Conservation (phyloP, 2,329 filamentous ascomycete genomes). For the Epichloe bromicola region DNA sequence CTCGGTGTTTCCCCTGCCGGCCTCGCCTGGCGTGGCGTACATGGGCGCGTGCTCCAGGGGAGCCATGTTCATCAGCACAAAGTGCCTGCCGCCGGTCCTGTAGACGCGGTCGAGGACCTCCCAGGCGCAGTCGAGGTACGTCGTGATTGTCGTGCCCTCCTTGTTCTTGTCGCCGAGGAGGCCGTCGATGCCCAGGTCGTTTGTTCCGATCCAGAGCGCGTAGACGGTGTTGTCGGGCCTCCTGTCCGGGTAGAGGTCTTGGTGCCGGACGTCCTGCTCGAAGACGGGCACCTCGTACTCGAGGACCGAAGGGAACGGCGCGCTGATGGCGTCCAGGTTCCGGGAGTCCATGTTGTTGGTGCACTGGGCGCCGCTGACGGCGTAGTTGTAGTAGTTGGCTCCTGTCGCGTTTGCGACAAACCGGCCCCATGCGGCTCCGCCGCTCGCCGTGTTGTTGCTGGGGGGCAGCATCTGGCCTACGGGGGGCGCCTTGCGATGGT, state of each 20-base stretch:
- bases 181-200: conserved; percentile 55
- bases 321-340: conserved; percentile 32
- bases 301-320: conserved; percentile 46
- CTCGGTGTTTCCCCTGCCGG: conserved; percentile 10
- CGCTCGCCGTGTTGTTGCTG: conserved; percentile 43
- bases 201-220: conserved; percentile 69
- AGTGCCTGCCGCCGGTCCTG: conserved; percentile 51
- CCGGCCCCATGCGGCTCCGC: conserved; percentile 57
- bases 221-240: conserved; percentile 53
- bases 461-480: conserved; percentile 36
- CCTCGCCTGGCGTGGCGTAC: conserved; percentile 31
- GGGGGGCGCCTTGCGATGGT: conserved; percentile 52
- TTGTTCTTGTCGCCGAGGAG: conserved; percentile 55
- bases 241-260: conserved; percentile 26
- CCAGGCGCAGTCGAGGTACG: conserved; percentile 59
- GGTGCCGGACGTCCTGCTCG: conserved; percentile 31
- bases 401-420: conserved; percentile 48
- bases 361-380: conserved; percentile 59
- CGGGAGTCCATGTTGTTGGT: conserved; percentile 54
- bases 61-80: conserved; percentile 57
- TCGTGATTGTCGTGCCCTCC: conserved; percentile 43
- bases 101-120: conserved; percentile 50
- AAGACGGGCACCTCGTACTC: conserved; percentile 50
- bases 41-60: conserved; percentile 56
- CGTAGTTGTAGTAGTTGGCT: conserved; percentile 52